These are phyloP conservation scores for Closterium sp. DNA, from an alignment of 139 green algal species.

Conservation along the genomic window DNA sequence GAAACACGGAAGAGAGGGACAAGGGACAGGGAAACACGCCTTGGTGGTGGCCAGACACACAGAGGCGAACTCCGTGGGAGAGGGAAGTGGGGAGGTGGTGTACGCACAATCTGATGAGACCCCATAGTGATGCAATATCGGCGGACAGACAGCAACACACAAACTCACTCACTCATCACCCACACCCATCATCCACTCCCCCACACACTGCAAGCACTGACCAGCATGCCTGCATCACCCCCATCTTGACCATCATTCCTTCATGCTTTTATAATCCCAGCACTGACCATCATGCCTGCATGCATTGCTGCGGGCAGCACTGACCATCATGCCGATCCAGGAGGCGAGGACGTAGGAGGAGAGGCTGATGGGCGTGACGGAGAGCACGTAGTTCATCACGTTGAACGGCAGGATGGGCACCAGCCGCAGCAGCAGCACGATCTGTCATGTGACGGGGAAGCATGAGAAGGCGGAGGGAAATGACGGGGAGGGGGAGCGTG, in stretches of 20 bases:
- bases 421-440: constrained; percentile 44
- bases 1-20: background rate
- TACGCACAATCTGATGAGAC: too few relatives aligned
- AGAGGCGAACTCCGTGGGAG: too few relatives aligned
- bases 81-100: too few relatives aligned
- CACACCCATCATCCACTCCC: too few relatives aligned
- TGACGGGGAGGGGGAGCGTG: too few relatives aligned
- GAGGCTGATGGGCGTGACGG: constrained; percentile 43
- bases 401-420: constrained; percentile 48
- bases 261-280: too few relatives aligned
- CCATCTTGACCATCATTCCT: too few relatives aligned
- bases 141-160: too few relatives aligned
- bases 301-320: background rate
- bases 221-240: background rate
- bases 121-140: too few relatives aligned
- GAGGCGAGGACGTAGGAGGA: constrained; percentile 36
- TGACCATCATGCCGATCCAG: constrained; percentile 46
- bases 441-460: background rate
- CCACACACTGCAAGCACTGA: too few relatives aligned
- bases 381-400: constrained; percentile 44
- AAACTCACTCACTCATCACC: too few relatives aligned
- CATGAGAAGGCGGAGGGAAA: background rate
- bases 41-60: too few relatives aligned
- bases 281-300: background rate
- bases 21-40: background rate